Evolutionary conservation across 192 early-diverging fungal genomes (phyloP), one percentile per base, ranked within the genome.

Genomic region (Coemansia sp.): DNA sequence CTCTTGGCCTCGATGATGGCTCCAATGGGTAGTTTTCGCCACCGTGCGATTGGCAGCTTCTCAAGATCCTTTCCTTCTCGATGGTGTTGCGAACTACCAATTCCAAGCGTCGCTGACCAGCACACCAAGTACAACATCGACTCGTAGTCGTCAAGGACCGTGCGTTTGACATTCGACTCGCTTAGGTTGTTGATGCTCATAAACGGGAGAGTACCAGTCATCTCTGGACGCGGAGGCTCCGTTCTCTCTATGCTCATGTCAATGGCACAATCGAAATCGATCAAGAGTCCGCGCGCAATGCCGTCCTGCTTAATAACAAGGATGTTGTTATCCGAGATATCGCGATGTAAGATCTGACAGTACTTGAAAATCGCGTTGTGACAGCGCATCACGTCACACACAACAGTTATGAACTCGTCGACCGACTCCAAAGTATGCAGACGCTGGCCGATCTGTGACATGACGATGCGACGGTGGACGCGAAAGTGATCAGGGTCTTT

Each of bases 141-240:
- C 31, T 70, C 61, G 61, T 61, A 64, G 31, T 64, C 61, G 17
- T 63, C 69, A 32, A 64, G 69, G 2, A 12, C 50, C 1, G 69
- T 41, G 44, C 45, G 58, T 39, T 22, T 12, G 2, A 15, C 38
- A 7, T n/a, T 5, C 1, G 7, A 15, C 1, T 40, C 42, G 4
- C 36, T 41, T 5, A 81, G 62, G 38, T 75, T 76, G 51, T 50
- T 60, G 38, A 81, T 72, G 38, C 67, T 67, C 70, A 76, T 76
- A 19, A 72, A 76, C 10, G 64, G 66, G 0, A 69, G 41, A 5
- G 74, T 76, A 1, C 67, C 70, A 1, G 63, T 34, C 41, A 39
- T 20, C 56, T 51, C 63, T 61, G 22, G 11, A 4, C 59, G 3
- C 12, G 17, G 2, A 32, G 32, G 32, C 32, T 32, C 32, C 32